Evolutionary conservation across 768 basidiomycete genomes (phyloP), one percentile per base, ranked within the genome.

Genomic region (Mycena haematopus): DNA sequence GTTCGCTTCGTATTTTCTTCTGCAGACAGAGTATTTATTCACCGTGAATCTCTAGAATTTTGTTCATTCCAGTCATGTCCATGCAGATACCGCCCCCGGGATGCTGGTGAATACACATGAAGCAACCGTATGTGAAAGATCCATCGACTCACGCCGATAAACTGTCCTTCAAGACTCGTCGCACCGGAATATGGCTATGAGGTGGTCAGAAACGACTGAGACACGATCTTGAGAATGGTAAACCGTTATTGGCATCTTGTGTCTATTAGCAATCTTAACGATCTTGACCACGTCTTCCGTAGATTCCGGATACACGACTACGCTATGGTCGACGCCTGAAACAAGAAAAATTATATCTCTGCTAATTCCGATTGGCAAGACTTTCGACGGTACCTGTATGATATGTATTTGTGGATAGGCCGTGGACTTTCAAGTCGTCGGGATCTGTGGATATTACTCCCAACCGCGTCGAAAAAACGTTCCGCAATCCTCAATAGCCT

Each of bases 241-340:
- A n/a, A 58, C 65, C 1, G 84, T 86, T 22, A 96, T 75, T 0
- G 95, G 95, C 77, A 95, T 89, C 33, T 79, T 80, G 74, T 88
- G 89, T 72, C 87, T 87, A 40, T 80, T 82, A 2, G 94, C 91
- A 52, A 91, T 81, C 62, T 89, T 85, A 55, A 96, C 89, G 47
- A 94, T 83, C 65, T 84, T 81, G 35, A 89, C 88, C 1, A 96
- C 93, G 66, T 96, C 93, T 64, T 92, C 90, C 0, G 95, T 95
- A 21, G 80, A 84, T 19, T 74, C 69, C 0, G 89, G 89, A 68
- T 85, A 88, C 9, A 91, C 85, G 0, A 91, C 82, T 7, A 89
- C 86, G 38, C 80, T 85, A 51, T 87, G 89, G 11, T 72, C 71
- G 35, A 74, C 71, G 50, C 75, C 84, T 84, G 42, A 14, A 22